phyloP scores from a whole-genome alignment of 805 yeast genomes.

The Tetrapisispora iriomotensis region DNA sequence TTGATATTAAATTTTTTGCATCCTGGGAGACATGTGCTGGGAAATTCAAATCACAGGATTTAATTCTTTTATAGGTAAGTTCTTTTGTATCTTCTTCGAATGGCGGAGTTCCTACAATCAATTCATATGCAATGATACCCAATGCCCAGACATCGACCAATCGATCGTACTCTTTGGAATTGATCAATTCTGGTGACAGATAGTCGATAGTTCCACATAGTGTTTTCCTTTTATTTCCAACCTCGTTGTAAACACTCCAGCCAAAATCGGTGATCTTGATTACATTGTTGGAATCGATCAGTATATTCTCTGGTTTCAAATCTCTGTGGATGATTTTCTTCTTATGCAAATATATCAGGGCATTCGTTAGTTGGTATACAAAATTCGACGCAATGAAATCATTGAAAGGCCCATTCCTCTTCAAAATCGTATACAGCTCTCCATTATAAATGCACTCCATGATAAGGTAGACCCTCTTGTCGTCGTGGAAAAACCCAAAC shows the following conservation, averaged over 20 bases:
- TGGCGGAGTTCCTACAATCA: slow-evolving; percentile 83
- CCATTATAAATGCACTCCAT: slow-evolving; percentile 82
- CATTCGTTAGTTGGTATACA: slow-evolving; percentile 73
- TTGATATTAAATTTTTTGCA: slow-evolving; percentile 64
- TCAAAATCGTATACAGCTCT: slow-evolving; percentile 69
- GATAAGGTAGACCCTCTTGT: slow-evolving; percentile 67
- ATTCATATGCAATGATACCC: slow-evolving; percentile 78
- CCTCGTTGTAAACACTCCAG: slow-evolving; percentile 71
- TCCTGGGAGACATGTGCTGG: slow-evolving; percentile 63
- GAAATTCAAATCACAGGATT: slow-evolving; percentile 61
- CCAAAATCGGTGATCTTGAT: slow-evolving; percentile 91
- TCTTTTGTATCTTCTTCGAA: slow-evolving; percentile 76
- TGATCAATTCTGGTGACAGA: slow-evolving; percentile 91
- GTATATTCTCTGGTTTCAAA: slow-evolving; percentile 86
- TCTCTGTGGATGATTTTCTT: slow-evolving; percentile 85
- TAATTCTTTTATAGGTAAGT: slow-evolving; percentile 71
- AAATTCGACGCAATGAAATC: slow-evolving; percentile 70
- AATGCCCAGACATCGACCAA: slow-evolving; percentile 88
- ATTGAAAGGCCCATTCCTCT: slow-evolving; percentile 51
- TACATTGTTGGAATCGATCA: slow-evolving; percentile 64
- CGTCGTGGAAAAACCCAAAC: slow-evolving; percentile 79
- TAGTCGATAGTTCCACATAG: slow-evolving; percentile 94
- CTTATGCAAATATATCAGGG: slow-evolving; percentile 65
- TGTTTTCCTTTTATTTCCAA: slow-evolving; percentile 54
- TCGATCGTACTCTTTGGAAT: slow-evolving; percentile 65